Conservation (phyloP, 2,329 filamentous ascomycete species). For the Domatiomyces globalis region DNA sequence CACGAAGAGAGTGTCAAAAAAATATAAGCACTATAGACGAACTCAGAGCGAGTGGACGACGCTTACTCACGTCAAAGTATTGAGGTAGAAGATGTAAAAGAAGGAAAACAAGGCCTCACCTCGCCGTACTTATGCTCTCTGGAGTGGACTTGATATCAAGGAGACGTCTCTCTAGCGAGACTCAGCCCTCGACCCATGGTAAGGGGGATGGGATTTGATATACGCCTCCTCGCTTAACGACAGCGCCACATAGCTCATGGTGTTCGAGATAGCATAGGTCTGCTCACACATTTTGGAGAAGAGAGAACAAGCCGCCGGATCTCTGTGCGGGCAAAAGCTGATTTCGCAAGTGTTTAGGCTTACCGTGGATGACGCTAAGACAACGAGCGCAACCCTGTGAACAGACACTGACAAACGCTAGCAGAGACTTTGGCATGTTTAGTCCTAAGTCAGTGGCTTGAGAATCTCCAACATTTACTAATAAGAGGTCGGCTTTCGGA, state of each 20-base stretch:
- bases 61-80: too few species aligned
- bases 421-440: not conserved
- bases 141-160: too few species aligned
- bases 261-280: not conserved
- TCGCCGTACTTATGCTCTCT: too few species aligned
- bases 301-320: too few species aligned
- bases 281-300: not conserved
- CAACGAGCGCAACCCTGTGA: not conserved
- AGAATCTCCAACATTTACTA: not conserved
- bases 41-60: too few species aligned
- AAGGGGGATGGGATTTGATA: not conserved
- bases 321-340: not conserved
- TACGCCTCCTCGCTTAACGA: not conserved
- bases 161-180: too few species aligned
- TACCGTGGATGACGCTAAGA: too few species aligned
- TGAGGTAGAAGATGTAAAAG: too few species aligned
- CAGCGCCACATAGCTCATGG: not conserved
- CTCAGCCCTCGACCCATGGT: not conserved
- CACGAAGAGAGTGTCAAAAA: not conserved
- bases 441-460: not conserved
- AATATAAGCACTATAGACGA: too few species aligned
- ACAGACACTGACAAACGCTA: not conserved
- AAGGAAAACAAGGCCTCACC: too few species aligned
- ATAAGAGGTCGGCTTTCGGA: not conserved
- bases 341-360: not conserved